Base-by-base conservation (phyloP, 2,329 filamentous ascomycete genomes). In the Diaporthe aspalathi region DNA sequence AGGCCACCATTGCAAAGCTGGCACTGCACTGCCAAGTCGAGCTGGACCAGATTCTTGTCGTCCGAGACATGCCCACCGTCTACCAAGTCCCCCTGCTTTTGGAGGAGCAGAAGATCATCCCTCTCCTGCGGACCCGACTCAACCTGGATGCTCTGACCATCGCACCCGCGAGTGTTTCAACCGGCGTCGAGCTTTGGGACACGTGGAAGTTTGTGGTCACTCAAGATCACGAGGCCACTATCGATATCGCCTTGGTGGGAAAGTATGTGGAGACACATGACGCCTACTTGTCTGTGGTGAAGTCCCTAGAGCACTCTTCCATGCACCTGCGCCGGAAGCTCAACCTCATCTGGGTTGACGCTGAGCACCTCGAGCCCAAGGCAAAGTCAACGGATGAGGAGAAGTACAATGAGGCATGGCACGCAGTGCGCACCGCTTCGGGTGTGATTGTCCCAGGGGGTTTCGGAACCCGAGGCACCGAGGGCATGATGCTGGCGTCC, bases 21-120 rank as follows among this genome's bases (percentile, higher is more conserved):
- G 94, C 95, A 73, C 89, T 90, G 78, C 94, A 92, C 83, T 98
- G 95, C 81, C 94, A 97, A 79, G 92, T 98, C 60, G 93, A 97
- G 68, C 84, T 88, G 14, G 88, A 94, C 75, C 94, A 98, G 79
- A 94, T 98, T 53, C 86, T 98, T 74, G 93, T 90, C n/a, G 95
- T 99, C 14, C 92, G 92, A 76, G 92, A 98, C 80, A 94, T 98
- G 82, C 87, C 91, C 24, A 94, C 94, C 16, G 97, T 93, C 67
- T 99, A 99, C 83, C 95, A 97, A 75, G 95, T 98, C 3, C 96
- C 96, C 0, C 86, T 98, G n/a, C 92, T 98, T 29, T 91, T 98
- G 17, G 89, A 95, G 76, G 87, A 94, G 75, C 94, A 98, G 83
- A 89, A 91, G 29, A 85, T 98, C 2, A 84, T 95, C 11, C 81